Evolutionary conservation across 495 filamentous ascomycete species (phyloP).

Genomic region (Xylaria venustula): DNA sequence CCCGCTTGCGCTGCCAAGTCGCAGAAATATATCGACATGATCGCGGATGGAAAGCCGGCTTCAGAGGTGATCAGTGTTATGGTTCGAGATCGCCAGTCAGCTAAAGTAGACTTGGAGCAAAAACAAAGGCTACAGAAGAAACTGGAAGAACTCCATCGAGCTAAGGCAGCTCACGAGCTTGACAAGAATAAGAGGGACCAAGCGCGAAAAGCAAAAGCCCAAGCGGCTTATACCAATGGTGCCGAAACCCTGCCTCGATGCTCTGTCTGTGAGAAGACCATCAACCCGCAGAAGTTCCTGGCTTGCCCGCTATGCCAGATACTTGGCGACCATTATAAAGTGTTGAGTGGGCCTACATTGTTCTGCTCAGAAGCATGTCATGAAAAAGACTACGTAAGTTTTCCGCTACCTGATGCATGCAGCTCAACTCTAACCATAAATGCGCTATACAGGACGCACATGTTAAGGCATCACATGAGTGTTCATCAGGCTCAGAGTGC

Average conservation of each 20-base stretch:
- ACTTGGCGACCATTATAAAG: conserved; percentile 24
- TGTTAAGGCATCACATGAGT: conserved; percentile 21
- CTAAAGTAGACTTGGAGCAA: conserved; percentile 31
- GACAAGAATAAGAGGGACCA: conserved; percentile 38
- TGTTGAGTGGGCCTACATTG: conserved; percentile 26
- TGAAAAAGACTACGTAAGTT: conserved; percentile 41
- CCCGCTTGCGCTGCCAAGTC: conserved; percentile 18
- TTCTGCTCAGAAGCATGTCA: conserved; percentile 48
- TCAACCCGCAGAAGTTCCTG: conserved; percentile 27
- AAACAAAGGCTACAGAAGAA: conserved; percentile 34
- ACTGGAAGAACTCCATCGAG: conserved; percentile 42
- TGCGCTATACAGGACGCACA: conserved; percentile 18
- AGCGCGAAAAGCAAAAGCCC: conserved; percentile 29
- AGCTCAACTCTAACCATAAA: conserved; percentile 10
- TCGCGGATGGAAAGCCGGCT: conserved; percentile 30
- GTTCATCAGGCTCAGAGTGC: conserved; percentile 24
- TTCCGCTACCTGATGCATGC: background rate
- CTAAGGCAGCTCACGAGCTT: conserved; percentile 41
- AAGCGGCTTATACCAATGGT: conserved; percentile 22
- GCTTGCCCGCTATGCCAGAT: conserved; percentile 43
- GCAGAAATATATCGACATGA: conserved; percentile 42
- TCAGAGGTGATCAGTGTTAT: conserved; percentile 39
- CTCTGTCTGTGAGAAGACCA: conserved; percentile 32
- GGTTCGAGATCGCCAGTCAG: conserved; percentile 34
- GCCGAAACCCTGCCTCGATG: conserved; percentile 38